Evolutionary conservation across 2,329 filamentous ascomycete genomes (phyloP).

Genomic region (Cryoendolithus antarcticus): DNA sequence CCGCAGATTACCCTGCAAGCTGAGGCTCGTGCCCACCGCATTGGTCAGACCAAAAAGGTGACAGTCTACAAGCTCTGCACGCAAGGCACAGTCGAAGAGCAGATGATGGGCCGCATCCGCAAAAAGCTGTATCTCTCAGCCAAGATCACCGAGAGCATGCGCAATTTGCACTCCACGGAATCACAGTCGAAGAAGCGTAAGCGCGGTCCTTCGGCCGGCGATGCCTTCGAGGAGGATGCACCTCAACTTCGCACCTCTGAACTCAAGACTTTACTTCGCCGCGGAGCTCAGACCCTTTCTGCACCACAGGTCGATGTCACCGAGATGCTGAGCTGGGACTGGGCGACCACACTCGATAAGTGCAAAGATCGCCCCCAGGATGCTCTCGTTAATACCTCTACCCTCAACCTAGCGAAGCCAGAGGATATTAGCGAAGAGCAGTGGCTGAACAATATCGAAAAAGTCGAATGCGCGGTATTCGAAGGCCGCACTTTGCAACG

Average conservation of each 20-base stretch:
- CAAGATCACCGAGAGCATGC: constrained; percentile 49
- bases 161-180: constrained; percentile 35
- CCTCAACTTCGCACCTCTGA: constrained; percentile 41
- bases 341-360: constrained; percentile 40
- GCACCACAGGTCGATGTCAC: constrained; percentile 41
- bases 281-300: constrained; percentile 41
- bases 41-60: constrained; percentile 42
- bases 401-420: constrained; percentile 7
- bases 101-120: constrained; percentile 45
- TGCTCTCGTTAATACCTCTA: constrained; percentile 8
- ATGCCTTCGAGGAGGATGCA: constrained; percentile 31
- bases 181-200: constrained; percentile 22
- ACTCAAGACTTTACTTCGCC: constrained; percentile 42
- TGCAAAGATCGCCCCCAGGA: constrained; percentile 39
- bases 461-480: constrained; percentile 45
- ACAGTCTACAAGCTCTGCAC: constrained; percentile 46
- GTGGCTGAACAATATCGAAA: constrained; percentile 46
- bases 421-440: constrained; percentile 37
- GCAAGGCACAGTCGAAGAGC: constrained; percentile 45
- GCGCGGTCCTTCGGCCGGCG: constrained; percentile 8
- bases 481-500: constrained; percentile 41
- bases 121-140: constrained; percentile 52
- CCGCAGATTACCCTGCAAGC: constrained; percentile 43
- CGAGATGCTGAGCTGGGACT: constrained; percentile 48
- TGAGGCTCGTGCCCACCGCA: constrained; percentile 42